Evolutionary conservation across 2,329 filamentous ascomycete genomes (phyloP), one percentile per base, ranked within the genome.

Genomic region (Penicillium sp.): DNA sequence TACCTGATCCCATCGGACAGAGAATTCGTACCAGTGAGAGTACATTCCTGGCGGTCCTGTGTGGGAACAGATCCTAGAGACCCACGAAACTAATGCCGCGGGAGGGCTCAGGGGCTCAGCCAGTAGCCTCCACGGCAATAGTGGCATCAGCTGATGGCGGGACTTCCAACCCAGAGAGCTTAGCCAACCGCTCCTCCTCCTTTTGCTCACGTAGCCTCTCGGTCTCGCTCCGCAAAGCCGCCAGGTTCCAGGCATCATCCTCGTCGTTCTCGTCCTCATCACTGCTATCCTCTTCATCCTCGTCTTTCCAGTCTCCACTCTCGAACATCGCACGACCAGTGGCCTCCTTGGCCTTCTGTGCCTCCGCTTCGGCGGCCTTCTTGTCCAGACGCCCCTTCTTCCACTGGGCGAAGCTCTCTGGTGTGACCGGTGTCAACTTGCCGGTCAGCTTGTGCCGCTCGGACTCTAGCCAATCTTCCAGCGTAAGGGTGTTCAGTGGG

Each of bases 391-490:
- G 90, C 55, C 96, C 90, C 79, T 93, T 89, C 84, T 99, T 99
- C 95, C 95, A 99, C 73, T 95, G 95, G 63, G 92, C 92, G 73
- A 99, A 99, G 0, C 87, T 84, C 74, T 99, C 95, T 2, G 89
- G 89, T 1, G 91, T 99, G 63, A 99, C 96, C 5, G 96, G 96
- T 1, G 96, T 99, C 54, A 98, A 83, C 0, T 84, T 92, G 57
- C 94, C 95, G 0, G 90, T 93, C 54, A 99, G 86, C 79, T 98
- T 98, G 81, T 97, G 92, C 68, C 95, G 87, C 81, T 99, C 94
- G 0, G 90, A 94, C 77, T 99, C 95, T 57, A 99, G 81, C 83
- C 97, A 99, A 76, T 99, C 95, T 81, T 99, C 95, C 49, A 99
- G 84, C 0, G 95, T 99, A 54, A 99, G 84, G 1, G 95, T 97